Base-by-base conservation (phyloP, 208 protist genomes). In the Tritrichomonas foetus region DNA sequence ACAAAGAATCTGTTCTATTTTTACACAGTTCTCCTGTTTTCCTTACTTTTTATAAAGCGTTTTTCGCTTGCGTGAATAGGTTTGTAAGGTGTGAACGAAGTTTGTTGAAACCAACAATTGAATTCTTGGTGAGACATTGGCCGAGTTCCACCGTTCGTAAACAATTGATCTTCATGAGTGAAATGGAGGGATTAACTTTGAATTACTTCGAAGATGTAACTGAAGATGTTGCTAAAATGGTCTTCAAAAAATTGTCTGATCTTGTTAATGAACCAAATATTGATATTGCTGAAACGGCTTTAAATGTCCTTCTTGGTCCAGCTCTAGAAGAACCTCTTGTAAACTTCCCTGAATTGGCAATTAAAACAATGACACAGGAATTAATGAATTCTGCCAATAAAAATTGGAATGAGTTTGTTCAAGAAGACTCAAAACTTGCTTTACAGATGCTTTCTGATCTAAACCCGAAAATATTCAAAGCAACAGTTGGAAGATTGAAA, bases 401-500 rank as follows among this genome's bases (percentile, higher is more conserved):
- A 27, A 30, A 82, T 50, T 82, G 74, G 74, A 82, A 82, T 41
- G 74, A 82, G 1, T 82, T 50, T 82, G 74, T 82, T 50, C 33
- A 39, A 53, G 74, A 82, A n/a, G 74, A 82, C 39, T 36, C 74
- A 20, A 82, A 82, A 82, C 74, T 82, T 50, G 74, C 74, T 11
- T 41, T 82, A 50, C 74, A 82, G 27, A 30, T 82, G 41, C 33
- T 82, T 20, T 82, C 74, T 49, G 74, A 82, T 50, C 30, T 82
- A 8, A 39, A 82, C 16, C 33, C 33, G 27, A 39, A 82, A 8
- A 3, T 49, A 22, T 39, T 82, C 22, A 39, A 82, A 82, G 74
- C 33, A 27, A 82, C 74, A n/a, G 8, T 82, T 13, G n/a, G 27
- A 3, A 82, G 50, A 47, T 36, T 39, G 27, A 82, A 82, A 20